phyloP scores from a whole-genome alignment of 208 protist species.

The Trypanosoma scelopori region DNA sequence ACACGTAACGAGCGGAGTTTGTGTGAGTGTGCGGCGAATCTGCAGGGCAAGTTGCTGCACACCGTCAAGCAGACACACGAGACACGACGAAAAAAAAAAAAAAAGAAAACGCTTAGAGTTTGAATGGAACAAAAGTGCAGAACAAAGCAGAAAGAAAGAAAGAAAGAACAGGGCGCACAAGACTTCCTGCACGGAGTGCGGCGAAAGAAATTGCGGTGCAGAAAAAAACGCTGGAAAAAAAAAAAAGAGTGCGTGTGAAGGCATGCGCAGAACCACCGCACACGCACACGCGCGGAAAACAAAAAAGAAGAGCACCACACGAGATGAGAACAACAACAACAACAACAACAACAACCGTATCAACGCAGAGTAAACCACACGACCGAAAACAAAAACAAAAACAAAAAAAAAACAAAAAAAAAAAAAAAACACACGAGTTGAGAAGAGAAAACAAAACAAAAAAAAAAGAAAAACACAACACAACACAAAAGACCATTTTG shows the following conservation, averaged over 20 bases:
- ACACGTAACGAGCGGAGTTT: constrained; percentile 10
- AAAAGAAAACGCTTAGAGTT: too few species aligned
- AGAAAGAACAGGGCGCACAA: background rate
- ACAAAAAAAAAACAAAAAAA: constrained; percentile 11
- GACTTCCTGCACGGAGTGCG: background rate
- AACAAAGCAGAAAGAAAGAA: background rate
- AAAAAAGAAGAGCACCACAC: constrained; percentile 20
- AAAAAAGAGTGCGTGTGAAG: background rate
- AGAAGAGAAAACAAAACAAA: constrained; percentile 6
- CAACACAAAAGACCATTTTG: background rate
- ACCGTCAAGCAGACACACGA: too few species aligned
- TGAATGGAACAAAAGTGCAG: too few species aligned
- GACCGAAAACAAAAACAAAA: constrained; percentile 18
- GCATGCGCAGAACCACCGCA: background rate
- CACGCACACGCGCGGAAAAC: constrained; percentile 25
- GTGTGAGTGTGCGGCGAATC: too few species aligned
- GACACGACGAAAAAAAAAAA: too few species aligned
- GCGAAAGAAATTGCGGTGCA: too few species aligned
- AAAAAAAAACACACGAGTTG: background rate
- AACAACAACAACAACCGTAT: constrained; percentile 13
- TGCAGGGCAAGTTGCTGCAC: too few species aligned
- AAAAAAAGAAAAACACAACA: background rate
- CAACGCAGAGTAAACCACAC: constrained; percentile 1
- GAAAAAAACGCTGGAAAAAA: too few species aligned
- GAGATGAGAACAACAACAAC: constrained; percentile 11